phyloP scores from a whole-genome alignment of 2,329 filamentous ascomycete species.

The Verticillium klebahnii region DNA sequence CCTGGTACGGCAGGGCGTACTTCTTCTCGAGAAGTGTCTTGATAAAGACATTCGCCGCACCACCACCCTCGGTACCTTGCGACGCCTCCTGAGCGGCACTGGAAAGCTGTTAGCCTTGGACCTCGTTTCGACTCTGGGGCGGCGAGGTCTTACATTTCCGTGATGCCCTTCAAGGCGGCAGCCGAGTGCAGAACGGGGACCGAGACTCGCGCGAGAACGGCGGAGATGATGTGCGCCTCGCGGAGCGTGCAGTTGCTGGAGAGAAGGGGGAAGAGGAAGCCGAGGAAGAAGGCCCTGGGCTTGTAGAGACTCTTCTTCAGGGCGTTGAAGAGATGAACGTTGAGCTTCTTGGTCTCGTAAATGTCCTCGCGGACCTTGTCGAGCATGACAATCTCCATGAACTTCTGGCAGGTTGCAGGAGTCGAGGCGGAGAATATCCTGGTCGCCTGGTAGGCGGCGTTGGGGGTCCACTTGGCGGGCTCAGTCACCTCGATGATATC shows the following conservation, averaged over 20 bases:
- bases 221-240: constrained; percentile 87
- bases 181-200: constrained; percentile 91
- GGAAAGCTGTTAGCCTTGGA: background rate
- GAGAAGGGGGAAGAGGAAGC: constrained; percentile 86
- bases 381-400: constrained; percentile 81
- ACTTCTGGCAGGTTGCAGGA: constrained; percentile 74
- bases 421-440: constrained; percentile 87
- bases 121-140: background rate
- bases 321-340: constrained; percentile 90
- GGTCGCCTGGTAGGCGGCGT: constrained; percentile 81
- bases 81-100: constrained; percentile 78
- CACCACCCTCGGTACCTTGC: constrained; percentile 77
- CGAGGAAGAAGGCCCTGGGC: constrained; percentile 85
- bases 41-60: constrained; percentile 93
- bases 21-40: constrained; percentile 92
- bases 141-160: constrained; percentile 60
- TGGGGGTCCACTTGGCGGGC: constrained; percentile 69
- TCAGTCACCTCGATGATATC: constrained; percentile 80
- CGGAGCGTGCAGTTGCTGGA: constrained; percentile 82
- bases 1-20: constrained; percentile 91
- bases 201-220: constrained; percentile 77
- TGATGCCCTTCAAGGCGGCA: constrained; percentile 84
- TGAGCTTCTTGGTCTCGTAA: constrained; percentile 88
- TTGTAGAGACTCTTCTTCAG: constrained; percentile 93
- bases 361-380: constrained; percentile 93